Conservation (phyloP, 805 yeast species). For the Candida hispaniensis region DNA sequence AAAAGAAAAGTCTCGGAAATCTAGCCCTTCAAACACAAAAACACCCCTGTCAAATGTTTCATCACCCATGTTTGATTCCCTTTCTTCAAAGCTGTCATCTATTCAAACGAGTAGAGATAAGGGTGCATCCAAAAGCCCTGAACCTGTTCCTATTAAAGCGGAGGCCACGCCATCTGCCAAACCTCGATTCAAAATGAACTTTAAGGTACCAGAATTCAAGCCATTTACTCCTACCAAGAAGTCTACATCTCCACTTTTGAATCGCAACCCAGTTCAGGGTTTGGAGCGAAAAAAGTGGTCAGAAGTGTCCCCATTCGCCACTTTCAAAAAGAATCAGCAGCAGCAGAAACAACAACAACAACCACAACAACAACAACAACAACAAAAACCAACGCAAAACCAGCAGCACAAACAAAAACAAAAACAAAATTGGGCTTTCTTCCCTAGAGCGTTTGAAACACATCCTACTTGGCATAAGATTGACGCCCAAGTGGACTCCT, state of each 20-base stretch:
- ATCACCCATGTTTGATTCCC: constrained; percentile 10
- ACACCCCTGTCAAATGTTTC: constrained; percentile 4
- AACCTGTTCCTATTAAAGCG: constrained; percentile 18
- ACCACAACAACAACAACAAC: constrained; percentile 10
- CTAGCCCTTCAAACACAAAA: constrained; percentile 17
- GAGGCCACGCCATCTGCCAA: constrained; percentile 20
- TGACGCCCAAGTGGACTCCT: constrained; percentile 10
- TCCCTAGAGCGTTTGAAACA: constrained; percentile 14
- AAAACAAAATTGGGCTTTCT: no score
- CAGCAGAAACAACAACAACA: constrained; percentile 6
- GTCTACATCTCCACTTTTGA: no score
- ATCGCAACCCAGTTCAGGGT: constrained; percentile 7
- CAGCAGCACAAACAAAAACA: no score
- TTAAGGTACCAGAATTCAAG: constrained; percentile 51
- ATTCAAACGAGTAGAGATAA: constrained; percentile 9
- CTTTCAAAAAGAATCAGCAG: constrained; percentile 15
- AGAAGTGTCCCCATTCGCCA: constrained; percentile 7
- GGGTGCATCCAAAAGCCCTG: constrained; percentile 17
- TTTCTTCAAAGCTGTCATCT: constrained; percentile 12
- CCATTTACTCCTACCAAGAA: constrained; percentile 30
- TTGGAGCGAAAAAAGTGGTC: constrained; percentile 9
- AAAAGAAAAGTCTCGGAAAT: constrained; percentile 53
- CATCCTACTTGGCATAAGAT: constrained; percentile 15
- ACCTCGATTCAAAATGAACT: constrained; percentile 43
- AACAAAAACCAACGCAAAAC: constrained; percentile 7